These are phyloP conservation scores for Saccharum officinarum DNA, from an alignment of 176 grass and related monocot genomes.

Conservation along the genomic window DNA sequence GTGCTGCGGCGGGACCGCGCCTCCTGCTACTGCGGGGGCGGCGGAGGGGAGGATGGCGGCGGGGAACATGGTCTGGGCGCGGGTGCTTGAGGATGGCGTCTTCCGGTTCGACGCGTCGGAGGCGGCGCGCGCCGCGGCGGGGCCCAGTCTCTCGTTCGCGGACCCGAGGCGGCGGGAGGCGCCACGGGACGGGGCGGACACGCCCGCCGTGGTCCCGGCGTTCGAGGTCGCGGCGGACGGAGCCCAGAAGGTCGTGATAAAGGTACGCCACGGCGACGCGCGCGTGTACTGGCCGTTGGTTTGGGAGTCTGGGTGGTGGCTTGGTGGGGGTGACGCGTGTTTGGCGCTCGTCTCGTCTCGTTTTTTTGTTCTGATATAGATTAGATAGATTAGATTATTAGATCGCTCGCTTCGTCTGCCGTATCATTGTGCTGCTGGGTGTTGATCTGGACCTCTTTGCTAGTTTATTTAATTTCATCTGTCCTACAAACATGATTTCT, in stretches of 20 bases:
- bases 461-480: neutral
- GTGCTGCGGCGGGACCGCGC: conserved; percentile 5
- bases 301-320: neutral
- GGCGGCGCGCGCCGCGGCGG: conserved; percentile 48
- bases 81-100: conserved; percentile 69
- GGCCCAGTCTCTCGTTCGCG: conserved; percentile 74
- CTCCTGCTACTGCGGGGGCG: neutral
- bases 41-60: neutral
- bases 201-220: conserved; percentile 49
- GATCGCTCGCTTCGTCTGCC: neutral
- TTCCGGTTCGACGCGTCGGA: conserved; percentile 87
- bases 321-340: neutral
- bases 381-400: no score
- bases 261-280: conserved; percentile 49
- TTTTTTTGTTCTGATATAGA: neutral
- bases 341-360: neutral
- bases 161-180: conserved; percentile 57
- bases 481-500: neutral
- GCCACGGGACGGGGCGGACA: conserved; percentile 16
- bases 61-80: conserved; percentile 56
- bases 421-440: neutral
- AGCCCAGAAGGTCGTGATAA: conserved; percentile 64
- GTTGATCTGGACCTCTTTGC: neutral
- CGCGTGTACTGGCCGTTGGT: neutral
- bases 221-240: conserved; percentile 33